A percentile compares a stretch with the other conserved stretches of the same genome.
Conservation (phyloP, 352 stramenopile species). For the Pythium monospermum region DNA sequence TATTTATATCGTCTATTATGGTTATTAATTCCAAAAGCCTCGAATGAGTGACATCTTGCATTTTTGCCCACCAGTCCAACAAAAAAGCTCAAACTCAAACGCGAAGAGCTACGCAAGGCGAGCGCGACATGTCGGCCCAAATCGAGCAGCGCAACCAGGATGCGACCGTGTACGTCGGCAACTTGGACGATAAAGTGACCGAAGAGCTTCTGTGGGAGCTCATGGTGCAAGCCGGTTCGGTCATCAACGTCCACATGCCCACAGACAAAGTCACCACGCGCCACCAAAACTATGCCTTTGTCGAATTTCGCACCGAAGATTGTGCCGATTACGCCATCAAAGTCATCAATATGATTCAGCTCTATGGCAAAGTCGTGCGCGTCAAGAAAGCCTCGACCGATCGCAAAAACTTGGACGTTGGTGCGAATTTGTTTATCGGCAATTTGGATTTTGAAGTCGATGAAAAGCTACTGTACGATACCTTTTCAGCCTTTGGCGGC, state of each 20-base stretch:
- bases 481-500: constrained; percentile 97
- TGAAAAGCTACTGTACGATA: constrained; percentile 99
- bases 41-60: too few relatives aligned
- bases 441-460: constrained; percentile 96
- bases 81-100: too few relatives aligned
- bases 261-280: constrained; percentile 96
- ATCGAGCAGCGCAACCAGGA: constrained; percentile 92
- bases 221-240: constrained; percentile 92
- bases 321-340: constrained; percentile 98
- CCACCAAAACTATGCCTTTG: constrained; percentile 98
- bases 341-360: constrained; percentile 98
- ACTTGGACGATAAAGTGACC: constrained; percentile 93
- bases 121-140: constrained; percentile 53
- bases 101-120: neutral
- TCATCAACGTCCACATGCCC: constrained; percentile 98
- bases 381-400: constrained; percentile 97
- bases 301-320: constrained; percentile 97
- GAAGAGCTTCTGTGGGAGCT: constrained; percentile 98
- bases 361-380: constrained; percentile 95
- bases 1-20: too few relatives aligned
- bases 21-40: too few relatives aligned
- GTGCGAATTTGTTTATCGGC: constrained; percentile 98
- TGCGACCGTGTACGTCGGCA: constrained; percentile 98
- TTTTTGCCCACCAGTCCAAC: too few relatives aligned
- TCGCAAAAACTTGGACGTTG: constrained; percentile 96